Evolutionary conservation across 208 protist genomes (phyloP), one percentile per base, ranked within the genome.

Genomic region (Crithidia thermophila): DNA sequence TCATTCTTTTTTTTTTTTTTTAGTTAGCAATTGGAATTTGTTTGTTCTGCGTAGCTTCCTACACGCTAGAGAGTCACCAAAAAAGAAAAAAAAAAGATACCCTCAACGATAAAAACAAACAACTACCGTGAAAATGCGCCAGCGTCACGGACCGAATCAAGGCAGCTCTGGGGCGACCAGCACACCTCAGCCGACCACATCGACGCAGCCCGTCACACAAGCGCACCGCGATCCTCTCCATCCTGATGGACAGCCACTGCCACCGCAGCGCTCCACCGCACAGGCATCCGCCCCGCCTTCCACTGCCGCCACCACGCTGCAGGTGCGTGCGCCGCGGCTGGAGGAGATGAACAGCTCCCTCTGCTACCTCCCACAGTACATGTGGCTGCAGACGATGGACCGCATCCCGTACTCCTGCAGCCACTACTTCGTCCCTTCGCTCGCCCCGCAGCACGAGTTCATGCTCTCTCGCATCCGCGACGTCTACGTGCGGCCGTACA

Each of bases 351-450:
- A 75, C 4, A 25, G 18, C 42, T 72, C 71, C 18, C 33, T 53
- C 56, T 59, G 49, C 65, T 71, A 75, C 61, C 37, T 66, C 16
- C 45, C 66, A 10, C 47, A 71, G 59, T 27, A 31, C 55, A 36
- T 72, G 59, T 80, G 47, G 51, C 39, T 81, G 31, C 21, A 55
- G 37, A 50, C 67, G 33, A 81, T 85, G 74, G 67, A 82, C 46
- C 47, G 50, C 1, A 28, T 77, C 8, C 78, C 75, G 13, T 74
- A 80, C 53, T 18, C 40, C 18, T 3, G 83, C 21, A 71, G 36
- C 14, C 33, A 59, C 51, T 61, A 57, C 63, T 76, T 81, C 33
- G 42, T 80, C 10, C 57, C 77, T 4, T 3, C 42, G 16, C 27
- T 68, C 23, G 40, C 47, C 16, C 62, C 51, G 0, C 59, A 76